Conservation (phyloP, 768 basidiomycete genomes). For the Naematelia aurantialba region DNA sequence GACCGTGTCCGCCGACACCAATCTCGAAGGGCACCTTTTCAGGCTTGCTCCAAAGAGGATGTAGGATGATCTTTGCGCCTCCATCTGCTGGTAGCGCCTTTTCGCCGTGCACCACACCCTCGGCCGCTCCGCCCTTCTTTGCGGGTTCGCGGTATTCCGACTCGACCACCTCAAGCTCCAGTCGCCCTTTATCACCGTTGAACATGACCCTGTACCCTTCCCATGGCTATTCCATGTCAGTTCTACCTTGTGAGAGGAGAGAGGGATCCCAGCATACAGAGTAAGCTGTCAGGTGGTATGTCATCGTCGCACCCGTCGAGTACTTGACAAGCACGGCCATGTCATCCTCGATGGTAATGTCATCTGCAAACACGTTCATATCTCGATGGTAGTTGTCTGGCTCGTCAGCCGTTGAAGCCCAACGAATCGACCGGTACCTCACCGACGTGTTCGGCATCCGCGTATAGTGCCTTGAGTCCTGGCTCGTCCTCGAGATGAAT, state of each 20-base stretch:
- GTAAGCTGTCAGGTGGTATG: constrained; percentile 56
- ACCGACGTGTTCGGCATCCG: constrained; percentile 54
- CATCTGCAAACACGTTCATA: constrained; percentile 53
- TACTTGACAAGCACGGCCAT: constrained; percentile 57
- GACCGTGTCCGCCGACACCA: constrained; percentile 55
- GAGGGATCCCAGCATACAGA: constrained; percentile 27
- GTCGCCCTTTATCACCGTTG: constrained; percentile 57
- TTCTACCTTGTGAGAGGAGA: constrained; percentile 51
- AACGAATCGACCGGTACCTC: constrained; percentile 8
- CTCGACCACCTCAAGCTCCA: constrained; percentile 58
- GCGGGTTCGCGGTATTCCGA: constrained; percentile 34
- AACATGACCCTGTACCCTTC: constrained; percentile 58
- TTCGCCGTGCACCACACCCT: constrained; percentile 44
- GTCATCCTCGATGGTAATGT: constrained; percentile 57
- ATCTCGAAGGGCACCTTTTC: constrained; percentile 53
- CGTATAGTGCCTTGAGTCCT: constrained; percentile 55
- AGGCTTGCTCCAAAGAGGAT: constrained; percentile 55
- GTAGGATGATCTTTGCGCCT: constrained; percentile 54
- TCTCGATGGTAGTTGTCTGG: constrained; percentile 57
- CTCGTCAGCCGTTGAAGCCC: constrained; percentile 9
- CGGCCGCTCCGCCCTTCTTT: constrained; percentile 30
- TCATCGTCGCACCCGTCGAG: constrained; percentile 56
- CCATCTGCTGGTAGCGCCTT: constrained; percentile 54
- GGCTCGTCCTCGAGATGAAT: constrained; percentile 55
- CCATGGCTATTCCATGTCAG: constrained; percentile 29